Base-by-base conservation (phyloP, 176 grass and related monocot species). In the Hsuehochloa calcarea region DNA sequence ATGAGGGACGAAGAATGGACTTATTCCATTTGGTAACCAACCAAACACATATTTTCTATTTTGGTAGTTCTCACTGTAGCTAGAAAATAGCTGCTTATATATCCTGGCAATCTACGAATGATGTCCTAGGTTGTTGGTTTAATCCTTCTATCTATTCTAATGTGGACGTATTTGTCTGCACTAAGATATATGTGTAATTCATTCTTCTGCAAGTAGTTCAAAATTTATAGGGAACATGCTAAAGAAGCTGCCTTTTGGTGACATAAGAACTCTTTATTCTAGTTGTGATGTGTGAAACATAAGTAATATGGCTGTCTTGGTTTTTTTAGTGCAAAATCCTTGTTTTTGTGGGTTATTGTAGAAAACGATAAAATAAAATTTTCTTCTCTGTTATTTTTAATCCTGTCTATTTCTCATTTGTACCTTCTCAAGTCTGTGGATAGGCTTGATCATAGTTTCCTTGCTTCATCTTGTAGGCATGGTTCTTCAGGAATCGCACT, bases 391-490 rank as follows among this genome's bases (percentile, higher is more conserved):
- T 64, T 31, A 35, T 60, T 75, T 54, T 8, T 26, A 11, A 51
- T 66, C 17, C 27, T 76, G n/a, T 50, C 10, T 63, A 40, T 69
- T 82, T 37, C 27, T 59, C 34, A 47, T 72, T 60, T 50, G 13
- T 59, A 62, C 40, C 76, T 63, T 80, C 56, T 44, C 27, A 72
- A 71, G 49, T 77, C 17, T 85, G 31, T 20, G 14, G 37, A 27
- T 54, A 67, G 59, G 22, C 66, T 78, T 83, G 50, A 73, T 86
- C 59, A 52, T 46, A 61, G 35, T 78, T 83, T 67, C 27, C n/a
- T 84, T 68, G 61, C 72, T 90, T 80, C 50, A 88, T 85, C 78
- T 85, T 93, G 79, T 79, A 98, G 96, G 83, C 74, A 90, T 65
- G 63, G n/a, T 95, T 86, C 83, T 88, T 79, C 78, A 38, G 44